phyloP scores from a whole-genome alignment of 2,329 filamentous ascomycete genomes.

The Eutypella sp. region DNA sequence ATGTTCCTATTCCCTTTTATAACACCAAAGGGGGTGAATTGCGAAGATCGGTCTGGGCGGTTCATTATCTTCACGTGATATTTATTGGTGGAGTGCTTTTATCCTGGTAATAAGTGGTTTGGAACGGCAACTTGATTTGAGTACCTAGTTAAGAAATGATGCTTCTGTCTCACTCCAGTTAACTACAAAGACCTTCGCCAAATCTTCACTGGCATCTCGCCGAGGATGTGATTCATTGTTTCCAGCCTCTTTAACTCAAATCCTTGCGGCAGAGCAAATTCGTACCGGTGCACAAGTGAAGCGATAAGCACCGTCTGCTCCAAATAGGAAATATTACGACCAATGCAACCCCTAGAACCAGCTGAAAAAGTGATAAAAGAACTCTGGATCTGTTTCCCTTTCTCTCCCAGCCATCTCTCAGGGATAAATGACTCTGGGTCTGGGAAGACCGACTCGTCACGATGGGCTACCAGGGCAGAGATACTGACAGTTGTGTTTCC shows the following conservation, averaged over 20 bases:
- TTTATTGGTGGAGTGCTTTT: no score
- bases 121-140: no score
- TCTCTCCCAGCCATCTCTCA: conserved; percentile 36
- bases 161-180: not conserved
- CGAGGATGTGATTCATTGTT: conserved; percentile 20
- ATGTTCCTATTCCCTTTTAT: no score
- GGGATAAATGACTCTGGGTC: conserved; percentile 33
- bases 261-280: conserved; percentile 29
- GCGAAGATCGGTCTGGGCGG: no score
- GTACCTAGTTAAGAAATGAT: no score
- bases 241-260: conserved; percentile 24
- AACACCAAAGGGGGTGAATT: no score
- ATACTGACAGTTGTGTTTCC: conserved; percentile 39
- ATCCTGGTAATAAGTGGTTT: no score
- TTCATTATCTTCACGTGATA: no score
- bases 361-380: conserved; percentile 34
- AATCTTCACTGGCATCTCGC: conserved; percentile 21
- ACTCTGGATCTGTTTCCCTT: conserved; percentile 32
- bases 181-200: conserved; percentile 14
- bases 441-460: conserved; percentile 32
- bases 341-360: conserved; percentile 18
- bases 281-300: conserved; percentile 36
- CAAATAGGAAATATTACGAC: conserved; percentile 33
- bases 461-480: conserved; percentile 35
- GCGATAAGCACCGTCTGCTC: conserved; percentile 42